Percentiles rank a stretch among this genome's conserved stretches.
These are phyloP conservation scores for Vitis hybrid DNA, from an alignment of 177 flowering plant genomes.

Conservation along the genomic window DNA sequence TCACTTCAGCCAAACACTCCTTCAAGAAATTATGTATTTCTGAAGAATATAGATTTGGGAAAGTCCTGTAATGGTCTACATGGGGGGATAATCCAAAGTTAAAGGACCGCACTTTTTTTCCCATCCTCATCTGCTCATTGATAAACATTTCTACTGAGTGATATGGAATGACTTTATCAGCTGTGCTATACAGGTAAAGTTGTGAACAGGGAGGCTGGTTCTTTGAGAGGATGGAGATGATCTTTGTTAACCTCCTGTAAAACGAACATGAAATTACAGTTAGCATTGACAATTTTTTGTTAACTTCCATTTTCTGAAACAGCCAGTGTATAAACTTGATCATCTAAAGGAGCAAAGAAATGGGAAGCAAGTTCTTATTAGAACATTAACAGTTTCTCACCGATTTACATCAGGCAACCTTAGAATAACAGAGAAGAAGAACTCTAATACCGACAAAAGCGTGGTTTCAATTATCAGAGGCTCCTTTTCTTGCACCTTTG, in stretches of 20 bases:
- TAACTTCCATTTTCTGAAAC: not conserved
- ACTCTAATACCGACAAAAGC: conserved; percentile 53
- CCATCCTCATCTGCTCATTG: conserved; percentile 53
- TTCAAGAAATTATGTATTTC: conserved; percentile 54
- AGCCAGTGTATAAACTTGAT: not conserved
- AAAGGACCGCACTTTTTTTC: conserved; percentile 54
- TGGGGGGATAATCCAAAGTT: conserved; percentile 83
- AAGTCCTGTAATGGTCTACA: conserved; percentile 87
- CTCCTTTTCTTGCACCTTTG: conserved; percentile 34
- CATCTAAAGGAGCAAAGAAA: not conserved
- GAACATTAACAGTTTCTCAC: conserved; percentile 34
- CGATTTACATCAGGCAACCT: conserved; percentile 60
- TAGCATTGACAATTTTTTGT: not conserved
- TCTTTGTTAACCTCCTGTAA: conserved; percentile 62
- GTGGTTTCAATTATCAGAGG: conserved; percentile 45
- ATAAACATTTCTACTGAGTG: conserved; percentile 56
- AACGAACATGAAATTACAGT: not conserved
- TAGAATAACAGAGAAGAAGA: conserved; percentile 56
- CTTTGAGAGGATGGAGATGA: conserved; percentile 43
- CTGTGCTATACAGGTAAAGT: conserved; percentile 87
- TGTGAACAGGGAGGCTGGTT: conserved; percentile 79
- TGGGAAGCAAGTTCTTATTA: not conserved
- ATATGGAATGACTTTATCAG: conserved; percentile 76
- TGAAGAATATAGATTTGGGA: conserved; percentile 57
- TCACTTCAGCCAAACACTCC: conserved; percentile 37